A percentile compares a stretch with the other conserved stretches of the same genome.
phyloP scores from a whole-genome alignment of 306 rosid genomes.

The Ochetophila trinervis region DNA sequence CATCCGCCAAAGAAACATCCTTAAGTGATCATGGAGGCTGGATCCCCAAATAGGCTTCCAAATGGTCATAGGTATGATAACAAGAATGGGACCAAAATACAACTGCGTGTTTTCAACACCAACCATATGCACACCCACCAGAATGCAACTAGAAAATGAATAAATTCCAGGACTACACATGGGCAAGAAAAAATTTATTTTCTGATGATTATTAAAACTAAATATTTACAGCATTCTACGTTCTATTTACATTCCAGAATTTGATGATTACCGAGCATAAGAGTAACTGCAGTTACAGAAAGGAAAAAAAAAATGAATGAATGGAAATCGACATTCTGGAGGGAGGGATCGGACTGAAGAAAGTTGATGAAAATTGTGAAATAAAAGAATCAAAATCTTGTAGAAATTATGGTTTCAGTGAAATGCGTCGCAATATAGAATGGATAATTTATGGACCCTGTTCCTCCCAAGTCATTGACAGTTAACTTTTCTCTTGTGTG shows the following conservation, averaged over 20 bases:
- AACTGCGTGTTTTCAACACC: too few species aligned
- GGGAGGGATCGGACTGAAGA: too few species aligned
- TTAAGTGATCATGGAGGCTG: too few species aligned
- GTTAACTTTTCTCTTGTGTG: conserved; percentile 14
- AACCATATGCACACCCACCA: too few species aligned
- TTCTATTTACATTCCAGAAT: conserved; percentile 11
- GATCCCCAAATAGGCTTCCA: too few species aligned
- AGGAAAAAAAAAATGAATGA: not conserved
- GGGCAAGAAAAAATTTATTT: not conserved
- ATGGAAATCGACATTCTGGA: not conserved
- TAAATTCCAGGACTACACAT: conserved; percentile 13
- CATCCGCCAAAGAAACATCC: too few species aligned
- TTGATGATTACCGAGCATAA: not conserved
- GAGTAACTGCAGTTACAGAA: not conserved
- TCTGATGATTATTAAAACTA: not conserved
- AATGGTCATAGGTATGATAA: too few species aligned
- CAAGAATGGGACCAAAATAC: too few species aligned
- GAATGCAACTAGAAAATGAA: too few species aligned
- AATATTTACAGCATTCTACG: conserved; percentile 25
- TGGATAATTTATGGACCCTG: not conserved
- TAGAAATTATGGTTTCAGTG: not conserved
- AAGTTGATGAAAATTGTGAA: not conserved
- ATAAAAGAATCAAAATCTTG: conserved; percentile 5
- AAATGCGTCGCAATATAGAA: not conserved
- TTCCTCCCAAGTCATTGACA: not conserved